Evolutionary conservation across 2,329 filamentous ascomycete species (phyloP).

Genomic region (Alternaria brassicicola): DNA sequence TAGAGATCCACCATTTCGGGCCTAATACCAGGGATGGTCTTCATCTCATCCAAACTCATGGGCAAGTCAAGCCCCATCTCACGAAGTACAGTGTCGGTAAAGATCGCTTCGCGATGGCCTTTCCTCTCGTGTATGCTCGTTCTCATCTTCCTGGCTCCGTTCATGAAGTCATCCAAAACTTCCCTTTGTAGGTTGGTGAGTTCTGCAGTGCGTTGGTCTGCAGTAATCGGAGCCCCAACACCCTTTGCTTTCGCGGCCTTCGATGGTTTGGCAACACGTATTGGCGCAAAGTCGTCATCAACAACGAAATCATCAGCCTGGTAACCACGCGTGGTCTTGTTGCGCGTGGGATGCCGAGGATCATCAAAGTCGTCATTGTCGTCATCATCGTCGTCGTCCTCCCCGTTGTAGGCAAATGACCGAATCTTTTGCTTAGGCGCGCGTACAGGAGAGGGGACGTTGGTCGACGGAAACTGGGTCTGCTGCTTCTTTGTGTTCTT

Average conservation of each 20-base stretch:
- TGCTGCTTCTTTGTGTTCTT: conserved; percentile 42
- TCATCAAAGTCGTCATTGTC: conserved; percentile 32
- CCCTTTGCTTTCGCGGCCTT: conserved; percentile 47
- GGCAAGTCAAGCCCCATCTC: conserved; percentile 77
- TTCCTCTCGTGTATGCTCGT: conserved; percentile 67
- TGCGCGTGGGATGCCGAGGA: conserved; percentile 25
- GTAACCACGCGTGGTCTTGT: conserved; percentile 42
- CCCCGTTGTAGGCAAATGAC: conserved; percentile 33
- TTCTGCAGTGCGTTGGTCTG: conserved; percentile 59
- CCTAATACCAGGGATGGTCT: conserved; percentile 67
- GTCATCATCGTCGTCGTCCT: conserved; percentile 36
- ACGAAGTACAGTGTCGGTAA: conserved; percentile 71
- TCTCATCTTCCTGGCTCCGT: conserved; percentile 65
- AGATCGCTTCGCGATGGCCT: conserved; percentile 63
- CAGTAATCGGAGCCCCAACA: conserved; percentile 65
- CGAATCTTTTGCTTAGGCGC: conserved; percentile 48
- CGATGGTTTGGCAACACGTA: conserved; percentile 40
- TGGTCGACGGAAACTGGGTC: conserved; percentile 66
- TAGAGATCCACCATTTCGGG: conserved; percentile 65
- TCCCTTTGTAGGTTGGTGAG: conserved; percentile 67
- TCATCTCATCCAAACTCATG: conserved; percentile 65
- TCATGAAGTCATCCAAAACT: conserved; percentile 69
- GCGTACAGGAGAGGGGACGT: conserved; percentile 69
- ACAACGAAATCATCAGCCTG: conserved; percentile 47
- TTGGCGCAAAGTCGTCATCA: conserved; percentile 56